Evolutionary conservation across 2,329 filamentous ascomycete species (phyloP), one percentile per base, ranked within the genome.

Genomic region (Botrytis fragariae): DNA sequence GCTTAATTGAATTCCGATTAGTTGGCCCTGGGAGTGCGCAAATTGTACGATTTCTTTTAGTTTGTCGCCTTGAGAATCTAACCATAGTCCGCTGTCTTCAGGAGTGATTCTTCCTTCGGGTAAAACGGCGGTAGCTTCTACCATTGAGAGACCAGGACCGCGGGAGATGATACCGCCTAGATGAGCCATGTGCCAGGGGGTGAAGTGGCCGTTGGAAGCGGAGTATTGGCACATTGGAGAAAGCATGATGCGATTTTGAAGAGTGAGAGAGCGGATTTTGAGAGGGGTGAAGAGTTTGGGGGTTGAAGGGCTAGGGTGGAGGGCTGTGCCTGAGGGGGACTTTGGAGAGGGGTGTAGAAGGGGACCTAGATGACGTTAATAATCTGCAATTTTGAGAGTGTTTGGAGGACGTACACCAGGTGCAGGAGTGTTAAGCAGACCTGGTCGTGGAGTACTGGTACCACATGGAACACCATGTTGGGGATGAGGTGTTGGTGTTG

Each of bases 51-150:
- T 87, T 74, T 88, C 87, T 80, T 87, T 88, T 73, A 97, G 83
- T 25, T 74, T 75, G 4, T 87, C 90, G 74, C 95, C 91, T 81
- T 98, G 95, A 48, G 87, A 89, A 81, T 97, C 95, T 75, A 92
- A 86, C 95, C 94, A 98, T 12, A 98, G 83, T 0, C 95, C 94
- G 20, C 85, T 83, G 81, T 95, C 93, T 81, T 95, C 86, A 1
- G 94, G 93, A 0, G 92, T 92, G 84, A 97, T 97, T 72, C 95
- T 89, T 42, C 94, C 94, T 77, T 95, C 90, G 9, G 93, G 83
- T 16, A 88, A 85, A 0, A 97, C 92, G 45, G 90, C 86, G 0
- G 93, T 94, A 39, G 94, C 93, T 84, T 97, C 95, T 73, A 95
- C 86, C 74, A 94, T 88, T 67, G 91, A 84, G 29, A 97, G 84